Conservation (phyloP, 164 flowering plant genomes). For the Piper betle region DNA sequence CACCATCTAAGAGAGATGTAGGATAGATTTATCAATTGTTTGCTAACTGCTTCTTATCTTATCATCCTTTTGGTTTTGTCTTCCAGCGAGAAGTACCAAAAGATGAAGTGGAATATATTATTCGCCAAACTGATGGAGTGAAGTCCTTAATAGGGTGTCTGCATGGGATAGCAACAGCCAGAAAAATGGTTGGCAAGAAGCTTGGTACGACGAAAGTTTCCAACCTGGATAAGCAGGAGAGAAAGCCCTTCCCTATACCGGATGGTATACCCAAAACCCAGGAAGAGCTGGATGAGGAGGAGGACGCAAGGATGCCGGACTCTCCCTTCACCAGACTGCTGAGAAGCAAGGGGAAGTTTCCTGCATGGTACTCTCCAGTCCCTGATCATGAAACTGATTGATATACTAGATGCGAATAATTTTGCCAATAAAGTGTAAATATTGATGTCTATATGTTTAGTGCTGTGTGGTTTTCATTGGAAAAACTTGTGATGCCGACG, state of each 20-base stretch:
- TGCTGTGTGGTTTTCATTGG: too few relatives aligned
- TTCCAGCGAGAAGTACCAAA: slow-evolving; percentile 45
- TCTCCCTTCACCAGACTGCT: slow-evolving; percentile 69
- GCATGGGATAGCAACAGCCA: slow-evolving; percentile 38
- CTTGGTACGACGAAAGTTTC: slow-evolving; percentile 7
- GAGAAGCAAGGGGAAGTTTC: slow-evolving; percentile 43
- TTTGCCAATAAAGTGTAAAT: not conserved
- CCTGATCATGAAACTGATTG: slow-evolving; percentile 84
- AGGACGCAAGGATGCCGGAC: slow-evolving; percentile 63
- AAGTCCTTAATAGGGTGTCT: slow-evolving; percentile 50
- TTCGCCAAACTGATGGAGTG: slow-evolving; percentile 47
- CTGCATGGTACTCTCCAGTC: slow-evolving; percentile 65
- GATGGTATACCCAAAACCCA: slow-evolving; percentile 68
- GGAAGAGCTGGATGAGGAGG: slow-evolving; percentile 80
- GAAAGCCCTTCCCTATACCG: slow-evolving; percentile 34
- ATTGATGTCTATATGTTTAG: not conserved
- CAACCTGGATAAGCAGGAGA: slow-evolving; percentile 7
- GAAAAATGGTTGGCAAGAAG: slow-evolving; percentile 9
- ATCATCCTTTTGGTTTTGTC: not conserved
- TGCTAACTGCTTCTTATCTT: not conserved
- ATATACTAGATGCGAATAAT: not conserved
- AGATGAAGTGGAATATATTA: slow-evolving; percentile 50
- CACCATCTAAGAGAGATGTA: too few relatives aligned
- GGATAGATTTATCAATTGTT: not conserved
- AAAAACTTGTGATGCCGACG: too few relatives aligned